A percentile compares a stretch with the other conserved stretches of the same genome.
These are phyloP conservation scores for Mortierella sp. DNA, from an alignment of 371 early-diverging fungal species.

Conservation along the genomic window DNA sequence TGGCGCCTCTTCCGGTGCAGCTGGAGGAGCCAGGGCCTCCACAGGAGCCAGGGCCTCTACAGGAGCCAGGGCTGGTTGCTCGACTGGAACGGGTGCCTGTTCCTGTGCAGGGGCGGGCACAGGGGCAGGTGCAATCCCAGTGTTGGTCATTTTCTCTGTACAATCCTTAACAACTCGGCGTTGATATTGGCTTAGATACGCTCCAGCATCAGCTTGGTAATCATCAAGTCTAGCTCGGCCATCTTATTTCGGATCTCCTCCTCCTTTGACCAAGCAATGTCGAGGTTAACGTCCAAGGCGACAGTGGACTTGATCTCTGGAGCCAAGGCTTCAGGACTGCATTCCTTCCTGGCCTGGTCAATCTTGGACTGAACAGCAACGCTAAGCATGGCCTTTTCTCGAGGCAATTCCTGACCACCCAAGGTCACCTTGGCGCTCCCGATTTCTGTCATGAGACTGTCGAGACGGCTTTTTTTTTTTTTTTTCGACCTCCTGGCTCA, in stretches of 20 bases:
- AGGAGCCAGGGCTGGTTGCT: background rate
- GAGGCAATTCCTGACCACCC: slow-evolving; percentile 18
- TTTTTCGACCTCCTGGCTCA: too few relatives aligned
- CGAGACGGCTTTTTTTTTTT: slow-evolving; percentile 16
- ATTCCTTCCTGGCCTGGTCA: slow-evolving; percentile 35
- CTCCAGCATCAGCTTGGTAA: slow-evolving; percentile 17
- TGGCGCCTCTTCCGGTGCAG: too few relatives aligned
- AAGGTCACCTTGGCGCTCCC: slow-evolving; percentile 36
- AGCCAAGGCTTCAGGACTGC: slow-evolving; percentile 7
- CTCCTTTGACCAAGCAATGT: slow-evolving; percentile 37
- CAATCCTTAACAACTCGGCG: slow-evolving; percentile 50
- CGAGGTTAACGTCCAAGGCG: slow-evolving; percentile 13
- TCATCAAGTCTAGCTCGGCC: slow-evolving; percentile 17
- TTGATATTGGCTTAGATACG: slow-evolving; percentile 33
- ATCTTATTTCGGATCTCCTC: slow-evolving; percentile 36
- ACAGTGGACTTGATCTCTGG: slow-evolving; percentile 35
- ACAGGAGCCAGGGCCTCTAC: background rate
- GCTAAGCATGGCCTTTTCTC: slow-evolving; percentile 22
- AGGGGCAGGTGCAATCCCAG: slow-evolving; percentile 27
- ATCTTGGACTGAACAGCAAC: slow-evolving; percentile 30
- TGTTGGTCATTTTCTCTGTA: slow-evolving; percentile 47
- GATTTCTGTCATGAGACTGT: slow-evolving; percentile 28
- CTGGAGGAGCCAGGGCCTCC: too few relatives aligned
- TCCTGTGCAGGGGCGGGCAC: too few relatives aligned
- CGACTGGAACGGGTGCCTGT: background rate